Evolutionary conservation across 495 filamentous ascomycete genomes (phyloP).

Genomic region (Xylaria sp.): DNA sequence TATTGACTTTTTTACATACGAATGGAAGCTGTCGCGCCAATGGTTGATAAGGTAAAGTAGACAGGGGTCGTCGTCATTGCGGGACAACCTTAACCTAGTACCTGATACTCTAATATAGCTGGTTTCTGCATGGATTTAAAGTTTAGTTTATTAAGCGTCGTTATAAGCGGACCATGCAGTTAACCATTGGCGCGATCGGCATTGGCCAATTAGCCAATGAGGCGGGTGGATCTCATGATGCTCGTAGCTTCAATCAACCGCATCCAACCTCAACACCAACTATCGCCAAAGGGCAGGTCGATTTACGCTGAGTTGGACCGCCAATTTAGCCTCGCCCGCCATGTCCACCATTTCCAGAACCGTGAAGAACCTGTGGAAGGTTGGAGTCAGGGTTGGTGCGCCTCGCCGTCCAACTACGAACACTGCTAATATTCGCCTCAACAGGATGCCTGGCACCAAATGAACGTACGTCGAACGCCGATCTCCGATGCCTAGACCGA

Average conservation of each 20-base stretch:
- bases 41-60: too few species aligned
- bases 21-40: slow-evolving; percentile 12
- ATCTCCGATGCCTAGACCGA: slow-evolving; percentile 6
- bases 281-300: slow-evolving; percentile 20
- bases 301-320: not conserved
- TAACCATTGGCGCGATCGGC: slow-evolving; percentile 17
- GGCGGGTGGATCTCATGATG: slow-evolving; percentile 7
- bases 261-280: slow-evolving; percentile 20
- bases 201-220: slow-evolving; percentile 20
- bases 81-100: not conserved
- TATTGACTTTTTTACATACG: not conserved
- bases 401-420: not conserved
- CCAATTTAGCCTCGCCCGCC: slow-evolving; percentile 53
- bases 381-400: slow-evolving; percentile 79
- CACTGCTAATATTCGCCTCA: slow-evolving; percentile 32
- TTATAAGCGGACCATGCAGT: not conserved
- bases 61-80: not conserved
- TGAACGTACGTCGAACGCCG: slow-evolving; percentile 76
- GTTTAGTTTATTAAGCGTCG: not conserved
- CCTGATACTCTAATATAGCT: not conserved
- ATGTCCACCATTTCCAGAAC: slow-evolving; percentile 96
- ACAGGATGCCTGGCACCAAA: slow-evolving; percentile 88
- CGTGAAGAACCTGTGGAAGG: slow-evolving; percentile 80
- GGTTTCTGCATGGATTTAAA: not conserved
- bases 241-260: slow-evolving; percentile 18